Evolutionary conservation across 495 filamentous ascomycete species (phyloP).

Genomic region (Ramalina intermedia): DNA sequence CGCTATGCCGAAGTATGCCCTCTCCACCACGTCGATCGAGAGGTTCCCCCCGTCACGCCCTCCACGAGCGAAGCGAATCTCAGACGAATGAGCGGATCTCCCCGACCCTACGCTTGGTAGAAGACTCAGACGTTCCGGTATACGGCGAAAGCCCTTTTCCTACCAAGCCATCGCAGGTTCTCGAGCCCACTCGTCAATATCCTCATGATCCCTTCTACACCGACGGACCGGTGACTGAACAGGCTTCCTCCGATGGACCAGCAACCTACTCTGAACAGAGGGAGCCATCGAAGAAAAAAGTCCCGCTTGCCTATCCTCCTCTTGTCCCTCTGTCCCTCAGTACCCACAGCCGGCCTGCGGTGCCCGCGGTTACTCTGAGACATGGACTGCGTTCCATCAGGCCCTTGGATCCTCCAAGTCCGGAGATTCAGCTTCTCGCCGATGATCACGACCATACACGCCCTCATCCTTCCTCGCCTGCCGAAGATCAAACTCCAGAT

Average conservation of each 20-base stretch:
- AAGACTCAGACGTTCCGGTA: constrained; percentile 24
- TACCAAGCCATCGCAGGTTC: constrained; percentile 37
- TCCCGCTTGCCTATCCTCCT: not conserved
- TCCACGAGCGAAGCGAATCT: constrained; percentile 39
- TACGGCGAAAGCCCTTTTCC: constrained; percentile 35
- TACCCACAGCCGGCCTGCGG: not conserved
- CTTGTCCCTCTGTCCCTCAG: not conserved
- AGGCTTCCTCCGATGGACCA: no score
- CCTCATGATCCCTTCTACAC: constrained; percentile 1
- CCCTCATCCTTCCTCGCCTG: not conserved
- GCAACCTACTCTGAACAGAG: not conserved
- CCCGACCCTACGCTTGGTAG: constrained; percentile 24
- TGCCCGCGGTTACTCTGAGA: not conserved
- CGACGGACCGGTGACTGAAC: not conserved
- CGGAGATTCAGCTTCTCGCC: not conserved
- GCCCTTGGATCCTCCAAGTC: not conserved
- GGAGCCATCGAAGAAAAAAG: not conserved
- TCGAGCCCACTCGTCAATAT: constrained; percentile 23
- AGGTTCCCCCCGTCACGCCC: constrained; percentile 24
- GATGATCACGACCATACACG: not conserved
- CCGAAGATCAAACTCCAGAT: not conserved
- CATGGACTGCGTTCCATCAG: not conserved
- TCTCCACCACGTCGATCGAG: constrained; percentile 16
- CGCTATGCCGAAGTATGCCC: constrained; percentile 11
- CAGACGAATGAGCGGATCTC: constrained; percentile 32